These are phyloP conservation scores for Dictyostelium brefeldianum DNA, from an alignment of 78 protist genomes.

Conservation along the genomic window DNA sequence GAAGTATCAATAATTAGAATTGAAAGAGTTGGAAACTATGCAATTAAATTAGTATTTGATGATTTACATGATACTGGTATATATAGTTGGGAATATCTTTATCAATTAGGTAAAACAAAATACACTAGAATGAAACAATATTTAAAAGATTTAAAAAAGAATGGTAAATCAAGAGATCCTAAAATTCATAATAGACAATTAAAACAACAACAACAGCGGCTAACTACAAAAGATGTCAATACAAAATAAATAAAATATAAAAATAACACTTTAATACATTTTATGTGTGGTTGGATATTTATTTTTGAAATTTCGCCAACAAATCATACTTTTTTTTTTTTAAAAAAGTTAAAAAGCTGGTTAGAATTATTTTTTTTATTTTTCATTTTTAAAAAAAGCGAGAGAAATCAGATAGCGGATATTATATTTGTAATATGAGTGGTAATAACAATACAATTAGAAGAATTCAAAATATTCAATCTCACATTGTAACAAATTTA, in stretches of 20 bases:
- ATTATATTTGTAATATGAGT: too few relatives aligned
- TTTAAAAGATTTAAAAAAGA: conserved; percentile 7
- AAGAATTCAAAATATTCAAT: conserved; percentile 28
- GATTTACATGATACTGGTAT: conserved; percentile 73
- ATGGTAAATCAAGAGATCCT: conserved; percentile 64
- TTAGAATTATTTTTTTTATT: too few relatives aligned
- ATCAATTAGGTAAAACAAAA: conserved; percentile 26
- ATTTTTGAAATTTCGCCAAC: too few relatives aligned
- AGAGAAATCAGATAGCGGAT: too few relatives aligned
- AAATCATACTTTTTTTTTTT: too few relatives aligned
- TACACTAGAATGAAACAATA: conserved; percentile 57
- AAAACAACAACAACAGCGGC: conserved; percentile 5
- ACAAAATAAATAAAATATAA: too few relatives aligned
- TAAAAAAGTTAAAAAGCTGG: too few relatives aligned
- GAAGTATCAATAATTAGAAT: conserved; percentile 31
- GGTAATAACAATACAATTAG: background rate
- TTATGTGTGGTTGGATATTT: too few relatives aligned
- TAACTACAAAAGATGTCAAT: too few relatives aligned
- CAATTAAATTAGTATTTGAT: conserved; percentile 44
- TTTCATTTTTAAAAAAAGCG: too few relatives aligned
- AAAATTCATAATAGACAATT: background rate
- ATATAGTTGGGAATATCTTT: conserved; percentile 38
- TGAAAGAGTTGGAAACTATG: conserved; percentile 71
- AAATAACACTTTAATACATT: too few relatives aligned
- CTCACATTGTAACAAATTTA: conserved; percentile 2